These are phyloP conservation scores for Apocynum venetum DNA, from an alignment of 257 asterid genomes.

Conservation along the genomic window DNA sequence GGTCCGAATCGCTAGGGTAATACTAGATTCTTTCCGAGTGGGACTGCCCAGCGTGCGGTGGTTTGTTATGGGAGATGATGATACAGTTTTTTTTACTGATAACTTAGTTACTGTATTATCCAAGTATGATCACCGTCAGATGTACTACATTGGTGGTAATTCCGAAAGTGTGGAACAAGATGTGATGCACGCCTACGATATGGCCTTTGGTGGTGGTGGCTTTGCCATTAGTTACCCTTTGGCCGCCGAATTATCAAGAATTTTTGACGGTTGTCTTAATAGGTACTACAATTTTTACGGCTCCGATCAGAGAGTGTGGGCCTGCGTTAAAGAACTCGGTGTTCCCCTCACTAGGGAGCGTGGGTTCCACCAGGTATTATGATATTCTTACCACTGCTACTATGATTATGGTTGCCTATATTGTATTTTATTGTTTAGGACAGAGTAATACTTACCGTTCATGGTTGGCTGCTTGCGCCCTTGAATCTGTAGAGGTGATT, in stretches of 20 bases:
- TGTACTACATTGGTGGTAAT: constrained; percentile 76
- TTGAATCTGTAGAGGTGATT: too few relatives aligned
- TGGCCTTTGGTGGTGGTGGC: constrained; percentile 99
- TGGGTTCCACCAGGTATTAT: constrained; percentile 90
- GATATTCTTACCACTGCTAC: neutral
- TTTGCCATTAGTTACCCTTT: constrained; percentile 72
- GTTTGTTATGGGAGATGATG: constrained; percentile 98
- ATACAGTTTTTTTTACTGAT: constrained; percentile 76
- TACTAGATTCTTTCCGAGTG: constrained; percentile 55
- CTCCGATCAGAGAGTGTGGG: constrained; percentile 88
- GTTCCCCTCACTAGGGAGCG: constrained; percentile 56
- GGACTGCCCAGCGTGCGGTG: constrained; percentile 69
- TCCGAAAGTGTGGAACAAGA: constrained; percentile 92
- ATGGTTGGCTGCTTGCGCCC: too few relatives aligned
- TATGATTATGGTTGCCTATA: too few relatives aligned
- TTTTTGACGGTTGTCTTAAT: constrained; percentile 71
- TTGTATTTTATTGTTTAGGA: too few relatives aligned
- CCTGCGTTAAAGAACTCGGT: constrained; percentile 79
- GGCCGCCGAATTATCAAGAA: constrained; percentile 48
- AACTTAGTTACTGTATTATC: constrained; percentile 62
- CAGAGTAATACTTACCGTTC: too few relatives aligned
- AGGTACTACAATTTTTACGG: constrained; percentile 80
- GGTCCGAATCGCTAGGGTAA: constrained; percentile 73
- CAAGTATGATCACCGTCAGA: constrained; percentile 67
- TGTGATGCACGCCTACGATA: constrained; percentile 67